A percentile compares a stretch with the other conserved stretches of the same genome.
phyloP scores from a whole-genome alignment of 495 filamentous ascomycete genomes.

The Aspergillus funiculosus region DNA sequence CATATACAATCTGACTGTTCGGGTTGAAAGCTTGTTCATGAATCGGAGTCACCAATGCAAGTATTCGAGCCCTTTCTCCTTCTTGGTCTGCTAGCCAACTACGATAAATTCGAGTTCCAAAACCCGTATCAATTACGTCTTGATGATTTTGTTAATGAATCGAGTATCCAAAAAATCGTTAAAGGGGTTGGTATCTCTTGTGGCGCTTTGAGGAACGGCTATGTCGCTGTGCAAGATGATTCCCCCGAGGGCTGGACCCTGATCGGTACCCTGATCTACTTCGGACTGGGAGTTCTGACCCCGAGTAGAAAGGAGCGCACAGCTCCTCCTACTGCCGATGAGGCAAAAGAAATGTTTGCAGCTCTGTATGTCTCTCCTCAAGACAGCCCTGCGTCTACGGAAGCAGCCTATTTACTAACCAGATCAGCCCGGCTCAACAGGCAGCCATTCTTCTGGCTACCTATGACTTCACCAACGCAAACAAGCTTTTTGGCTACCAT shows the following conservation, averaged over 20 bases:
- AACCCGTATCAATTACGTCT: conserved; percentile 92
- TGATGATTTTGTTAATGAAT: conserved; percentile 97
- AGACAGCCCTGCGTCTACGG: conserved; percentile 11
- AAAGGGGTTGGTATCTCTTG: conserved; percentile 67
- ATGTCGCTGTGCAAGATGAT: conserved; percentile 88
- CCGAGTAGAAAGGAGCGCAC: conserved; percentile 54
- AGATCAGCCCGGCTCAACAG: conserved; percentile 64
- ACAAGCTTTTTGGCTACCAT: conserved; percentile 90
- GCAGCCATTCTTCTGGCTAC: conserved; percentile 74
- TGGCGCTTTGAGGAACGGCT: conserved; percentile 58
- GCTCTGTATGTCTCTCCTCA: conserved; percentile 47
- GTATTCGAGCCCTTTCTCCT: conserved; percentile 73
- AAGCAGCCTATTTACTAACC: conserved; percentile 10
- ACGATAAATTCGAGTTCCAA: conserved; percentile 98
- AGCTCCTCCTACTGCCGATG: conserved; percentile 56
- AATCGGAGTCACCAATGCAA: conserved; percentile 57
- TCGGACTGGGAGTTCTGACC: conserved; percentile 74
- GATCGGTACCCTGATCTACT: conserved; percentile 70
- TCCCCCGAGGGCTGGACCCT: conserved; percentile 86
- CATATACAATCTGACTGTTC: conserved; percentile 1
- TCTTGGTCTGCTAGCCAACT: conserved; percentile 87
- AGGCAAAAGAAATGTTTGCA: conserved; percentile 71
- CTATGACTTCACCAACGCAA: conserved; percentile 91
- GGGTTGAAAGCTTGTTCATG: conserved; percentile 82
- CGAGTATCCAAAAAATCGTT: conserved; percentile 75